Base-by-base conservation (phyloP, 306 rosid species). In the Cicer pinnatifidum region DNA sequence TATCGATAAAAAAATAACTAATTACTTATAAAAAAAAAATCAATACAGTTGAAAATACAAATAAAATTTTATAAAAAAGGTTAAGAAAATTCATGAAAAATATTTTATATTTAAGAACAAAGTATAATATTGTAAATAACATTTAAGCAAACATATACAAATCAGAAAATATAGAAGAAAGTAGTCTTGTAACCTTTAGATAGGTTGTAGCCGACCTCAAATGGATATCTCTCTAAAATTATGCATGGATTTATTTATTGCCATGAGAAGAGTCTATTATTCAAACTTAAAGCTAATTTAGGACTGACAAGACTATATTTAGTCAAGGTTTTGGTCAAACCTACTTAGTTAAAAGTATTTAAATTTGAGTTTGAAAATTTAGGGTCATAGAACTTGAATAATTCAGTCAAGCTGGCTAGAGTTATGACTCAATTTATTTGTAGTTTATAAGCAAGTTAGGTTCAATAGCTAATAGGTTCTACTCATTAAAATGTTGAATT, bases 161-260 rank as follows among this genome's bases (percentile, higher is more conserved):
- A 59, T 82, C 28, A 43, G 69, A 83, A 69, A 60, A 52, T 6
- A 53, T 6, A 53, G 47, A 72, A 76, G 64, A 3, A 47, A 47
- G 46, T 47, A 33, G 39, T 17, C 1, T 15, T 75, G 19, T 6
- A 70, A 70, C 15, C 20, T 43, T 58, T 65, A 9, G 40, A 16
- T 46, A 71, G 60, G 82, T 6, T 69, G 53, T 80, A 60, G 84
- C 84, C 67, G 82, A 57, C 86, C 82, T 75, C 52, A 40, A 67
- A 50, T 67, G 51, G 51, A 76, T 19, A 43, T 65, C 37, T 62
- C 64, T 67, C 44, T 56, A 67, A 67, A 60, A 66, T 78, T 80
- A 79, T 77, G 64, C 57, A 69, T 62, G 33, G 12, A 68, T 63
- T 63, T 50, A 53, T 65, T 53, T 13, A 60, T 68, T 67, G 66